Evolutionary conservation across 2,329 filamentous ascomycete species (phyloP), one percentile per base, ranked within the genome.

Genomic region (Dactylellina haptotyla): DNA sequence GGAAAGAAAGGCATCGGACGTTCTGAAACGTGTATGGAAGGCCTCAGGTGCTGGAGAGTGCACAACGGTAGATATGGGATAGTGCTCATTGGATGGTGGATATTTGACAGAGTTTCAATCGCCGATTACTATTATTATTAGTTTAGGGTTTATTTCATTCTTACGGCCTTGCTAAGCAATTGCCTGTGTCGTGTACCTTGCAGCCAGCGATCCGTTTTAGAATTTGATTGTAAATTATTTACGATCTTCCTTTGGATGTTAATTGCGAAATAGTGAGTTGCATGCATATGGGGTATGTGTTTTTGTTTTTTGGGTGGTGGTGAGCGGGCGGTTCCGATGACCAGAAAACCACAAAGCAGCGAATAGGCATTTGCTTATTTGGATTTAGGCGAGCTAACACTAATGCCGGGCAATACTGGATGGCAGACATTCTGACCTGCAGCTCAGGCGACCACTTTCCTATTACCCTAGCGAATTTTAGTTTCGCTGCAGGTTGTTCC

Each of bases 261-360:
- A n/a, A n/a, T n/a, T n/a, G n/a, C n/a, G n/a, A n/a, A n/a, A n/a
- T n/a, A n/a, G n/a, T n/a, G n/a, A n/a, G n/a, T n/a, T n/a, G n/a
- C n/a, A n/a, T 41, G 3, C 37, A 28, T 51, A 14, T 51, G 48
- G 18, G 2, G n/a, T 53, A n/a, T 26, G 48, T n/a, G 48, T 53
- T 53, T n/a, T 25, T 9, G 48, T 23, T 20, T 8, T 39, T 30
- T 41, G 28, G 20, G 10, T 25, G 48, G 25, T 43, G 18, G 32
- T 20, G 39, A 41, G 14, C 58, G 58, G 58, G 58, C 58, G 58
- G 45, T 32, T 51, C 58, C 58, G 58, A 50, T 50, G 30, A 20
- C 16, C 25, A 54, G 16, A 14, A n/a, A 14, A 12, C 43, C 43
- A 30, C 23, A 30, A 53, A 53, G 39, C 25, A 18, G 14, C 50